phyloP scores from a whole-genome alignment of 768 basidiomycete genomes.

The Crucibulum laeve region DNA sequence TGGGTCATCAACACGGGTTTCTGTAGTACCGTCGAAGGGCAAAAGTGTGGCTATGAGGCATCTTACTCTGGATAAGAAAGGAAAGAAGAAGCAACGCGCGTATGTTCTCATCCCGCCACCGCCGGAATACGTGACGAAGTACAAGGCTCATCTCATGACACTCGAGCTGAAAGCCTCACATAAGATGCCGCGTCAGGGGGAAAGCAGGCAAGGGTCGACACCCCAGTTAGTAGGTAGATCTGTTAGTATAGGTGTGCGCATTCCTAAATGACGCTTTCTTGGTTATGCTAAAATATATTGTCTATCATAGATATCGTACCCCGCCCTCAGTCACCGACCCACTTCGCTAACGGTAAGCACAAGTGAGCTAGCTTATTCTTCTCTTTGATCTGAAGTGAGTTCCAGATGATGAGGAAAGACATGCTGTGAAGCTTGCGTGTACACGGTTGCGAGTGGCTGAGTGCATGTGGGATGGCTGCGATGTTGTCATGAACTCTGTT shows the following conservation, averaged over 20 bases:
- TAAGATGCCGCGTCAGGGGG: conserved; percentile 1
- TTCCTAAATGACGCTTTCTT: neutral
- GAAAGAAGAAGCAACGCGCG: conserved; percentile 2
- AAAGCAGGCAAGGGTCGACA: too few species aligned
- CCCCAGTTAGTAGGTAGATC: neutral
- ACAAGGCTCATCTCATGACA: neutral
- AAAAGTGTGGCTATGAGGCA: too few species aligned
- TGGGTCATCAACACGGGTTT: neutral
- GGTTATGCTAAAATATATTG: neutral
- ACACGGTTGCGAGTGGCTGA: conserved; percentile 38
- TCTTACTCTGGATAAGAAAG: conserved; percentile 1
- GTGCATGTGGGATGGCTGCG: conserved; percentile 63
- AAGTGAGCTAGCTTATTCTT: neutral
- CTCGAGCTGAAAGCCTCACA: neutral
- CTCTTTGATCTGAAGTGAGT: conserved; percentile 14
- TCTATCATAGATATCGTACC: too few species aligned
- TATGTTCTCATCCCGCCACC: conserved; percentile 28
- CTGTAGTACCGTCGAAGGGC: neutral
- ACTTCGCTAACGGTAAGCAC: neutral
- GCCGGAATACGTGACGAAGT: conserved; percentile 17
- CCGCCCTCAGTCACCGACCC: neutral
- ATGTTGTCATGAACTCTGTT: conserved; percentile 47
- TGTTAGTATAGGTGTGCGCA: neutral
- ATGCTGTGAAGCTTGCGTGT: conserved; percentile 43
- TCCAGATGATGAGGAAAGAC: conserved; percentile 39